A percentile compares a stretch with the other conserved stretches of the same genome.
Conservation (phyloP, 768 basidiomycete genomes). For the Trametes coccinea region DNA sequence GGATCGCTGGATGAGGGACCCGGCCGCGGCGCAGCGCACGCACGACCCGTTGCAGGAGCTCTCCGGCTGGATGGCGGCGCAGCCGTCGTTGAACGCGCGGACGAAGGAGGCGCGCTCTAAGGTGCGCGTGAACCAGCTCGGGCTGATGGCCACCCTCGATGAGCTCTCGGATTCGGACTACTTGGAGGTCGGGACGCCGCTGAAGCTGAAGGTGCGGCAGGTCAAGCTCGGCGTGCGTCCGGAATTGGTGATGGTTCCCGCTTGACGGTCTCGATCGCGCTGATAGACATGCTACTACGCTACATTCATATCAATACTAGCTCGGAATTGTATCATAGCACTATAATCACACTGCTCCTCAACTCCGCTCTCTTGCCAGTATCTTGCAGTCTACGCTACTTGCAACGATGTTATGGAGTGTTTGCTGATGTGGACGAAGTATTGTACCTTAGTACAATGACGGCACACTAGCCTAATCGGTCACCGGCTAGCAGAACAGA, state of each 20-base stretch:
- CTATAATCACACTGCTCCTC: background rate
- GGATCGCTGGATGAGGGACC: conserved; percentile 37
- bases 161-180: background rate
- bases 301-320: background rate
- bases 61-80: conserved; percentile 15
- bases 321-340: background rate
- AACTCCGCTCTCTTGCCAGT: no score
- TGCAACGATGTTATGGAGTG: background rate
- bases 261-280: background rate
- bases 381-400: background rate
- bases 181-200: background rate
- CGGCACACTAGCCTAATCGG: no score
- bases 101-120: background rate
- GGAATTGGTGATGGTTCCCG: background rate
- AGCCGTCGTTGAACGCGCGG: background rate
- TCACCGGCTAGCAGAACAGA: no score
- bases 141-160: conserved; percentile 6
- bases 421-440: background rate
- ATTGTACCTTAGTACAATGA: no score
- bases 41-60: conserved; percentile 33
- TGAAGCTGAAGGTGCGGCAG: conserved; percentile 3
- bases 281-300: background rate
- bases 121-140: conserved; percentile 15
- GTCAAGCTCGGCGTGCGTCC: conserved; percentile 12
- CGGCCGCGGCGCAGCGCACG: conserved; percentile 20